Percentiles rank a stretch among this genome's conserved stretches.
Evolutionary conservation across 495 filamentous ascomycete species (phyloP).

Genomic region (Podospora pseudoanserina): DNA sequence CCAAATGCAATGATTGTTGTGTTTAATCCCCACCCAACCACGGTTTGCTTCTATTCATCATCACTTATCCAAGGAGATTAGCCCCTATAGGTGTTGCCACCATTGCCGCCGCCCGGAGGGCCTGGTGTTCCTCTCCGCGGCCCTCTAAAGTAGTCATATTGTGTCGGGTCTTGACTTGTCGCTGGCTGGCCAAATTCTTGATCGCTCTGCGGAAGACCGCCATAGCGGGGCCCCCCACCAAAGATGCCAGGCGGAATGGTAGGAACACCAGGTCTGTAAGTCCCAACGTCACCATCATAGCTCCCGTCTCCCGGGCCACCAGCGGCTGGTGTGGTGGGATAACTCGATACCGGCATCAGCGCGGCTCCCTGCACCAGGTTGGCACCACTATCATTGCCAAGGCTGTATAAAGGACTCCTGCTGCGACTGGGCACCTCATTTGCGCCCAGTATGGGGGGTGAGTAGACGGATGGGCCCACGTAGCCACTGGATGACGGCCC

Average conservation of each 20-base stretch:
- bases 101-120: slow-evolving; percentile 2
- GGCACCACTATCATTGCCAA: slow-evolving; percentile 44
- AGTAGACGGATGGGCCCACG: not conserved
- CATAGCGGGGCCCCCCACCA: slow-evolving; percentile 38
- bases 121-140: slow-evolving; percentile 13
- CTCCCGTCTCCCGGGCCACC: slow-evolving; percentile 32
- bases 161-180: slow-evolving; percentile 22
- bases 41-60: not conserved
- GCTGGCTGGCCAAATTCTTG: slow-evolving; percentile 33
- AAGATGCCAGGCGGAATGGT: not conserved
- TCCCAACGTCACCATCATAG: slow-evolving; percentile 21
- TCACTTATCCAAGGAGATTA: not conserved
- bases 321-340: slow-evolving; percentile 23
- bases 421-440: slow-evolving; percentile 20
- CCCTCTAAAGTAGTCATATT: slow-evolving; percentile 39
- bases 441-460: slow-evolving; percentile 1
- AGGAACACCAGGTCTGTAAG: slow-evolving; percentile 23
- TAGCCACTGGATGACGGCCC: slow-evolving; percentile 18
- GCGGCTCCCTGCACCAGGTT: slow-evolving; percentile 43
- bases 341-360: slow-evolving; percentile 36
- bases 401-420: slow-evolving; percentile 39
- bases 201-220: slow-evolving; percentile 47
- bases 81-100: slow-evolving; percentile 11
- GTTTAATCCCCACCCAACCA: not conserved
- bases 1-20: not conserved